A percentile compares a stretch with the other conserved stretches of the same genome.
Evolutionary conservation across 2,329 filamentous ascomycete genomes (phyloP).

Genomic region (Taxawa tesnikishii): DNA sequence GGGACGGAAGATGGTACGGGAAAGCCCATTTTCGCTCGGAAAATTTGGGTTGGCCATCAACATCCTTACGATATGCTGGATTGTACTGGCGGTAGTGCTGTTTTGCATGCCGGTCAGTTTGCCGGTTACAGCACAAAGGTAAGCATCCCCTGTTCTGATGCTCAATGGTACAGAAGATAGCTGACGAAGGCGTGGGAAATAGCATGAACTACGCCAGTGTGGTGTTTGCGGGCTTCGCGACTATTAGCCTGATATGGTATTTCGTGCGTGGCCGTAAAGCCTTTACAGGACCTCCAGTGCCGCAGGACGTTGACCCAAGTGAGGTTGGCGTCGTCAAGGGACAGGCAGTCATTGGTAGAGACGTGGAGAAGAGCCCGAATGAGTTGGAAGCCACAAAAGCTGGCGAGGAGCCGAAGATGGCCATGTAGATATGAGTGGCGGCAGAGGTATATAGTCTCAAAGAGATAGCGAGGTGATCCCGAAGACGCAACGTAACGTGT

Average conservation of each 20-base stretch:
- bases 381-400: no score
- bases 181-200: constrained; percentile 17
- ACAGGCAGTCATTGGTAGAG: constrained; percentile 11
- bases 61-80: constrained; percentile 56
- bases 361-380: constrained; percentile 14
- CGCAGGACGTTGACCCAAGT: constrained; percentile 12
- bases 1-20: constrained; percentile 50
- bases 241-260: constrained; percentile 20
- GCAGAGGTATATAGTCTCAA: no score
- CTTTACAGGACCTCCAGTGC: constrained; percentile 22
- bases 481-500: no score
- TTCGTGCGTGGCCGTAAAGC: constrained; percentile 19
- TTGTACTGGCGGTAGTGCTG: constrained; percentile 54
- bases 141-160: neutral
- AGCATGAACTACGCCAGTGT: constrained; percentile 29
- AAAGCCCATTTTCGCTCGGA: constrained; percentile 58
- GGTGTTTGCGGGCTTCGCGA: constrained; percentile 20
- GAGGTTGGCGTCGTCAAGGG: constrained; percentile 11
- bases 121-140: constrained; percentile 20
- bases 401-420: no score
- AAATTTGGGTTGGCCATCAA: constrained; percentile 59
- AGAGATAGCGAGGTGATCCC: no score
- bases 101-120: constrained; percentile 58
- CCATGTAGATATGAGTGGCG: no score
- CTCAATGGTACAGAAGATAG: constrained; percentile 6